Conservation (phyloP, 2,329 filamentous ascomycete genomes). For the Colletotrichum acutatum region DNA sequence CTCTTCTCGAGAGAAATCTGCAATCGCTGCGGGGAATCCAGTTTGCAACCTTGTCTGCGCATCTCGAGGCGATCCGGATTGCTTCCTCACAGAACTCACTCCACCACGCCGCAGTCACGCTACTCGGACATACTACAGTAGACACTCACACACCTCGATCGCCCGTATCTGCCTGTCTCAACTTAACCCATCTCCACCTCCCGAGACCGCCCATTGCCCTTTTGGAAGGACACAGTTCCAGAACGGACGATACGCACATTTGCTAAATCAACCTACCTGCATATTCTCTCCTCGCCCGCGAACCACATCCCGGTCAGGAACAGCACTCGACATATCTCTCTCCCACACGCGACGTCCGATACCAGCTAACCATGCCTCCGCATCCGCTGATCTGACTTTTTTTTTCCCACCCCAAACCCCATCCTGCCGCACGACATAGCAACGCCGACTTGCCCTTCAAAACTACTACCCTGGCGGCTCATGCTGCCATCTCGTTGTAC, state of each 20-base stretch:
- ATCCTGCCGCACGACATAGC: slow-evolving; percentile 22
- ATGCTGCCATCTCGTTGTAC: slow-evolving; percentile 19
- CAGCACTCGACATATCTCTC: slow-evolving; percentile 13
- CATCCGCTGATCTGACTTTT: slow-evolving; percentile 29
- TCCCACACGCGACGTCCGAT: slow-evolving; percentile 16
- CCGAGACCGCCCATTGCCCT: slow-evolving; percentile 2
- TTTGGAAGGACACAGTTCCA: slow-evolving; percentile 17
- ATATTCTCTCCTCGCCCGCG: slow-evolving; percentile 16
- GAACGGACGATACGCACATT: slow-evolving; percentile 19
- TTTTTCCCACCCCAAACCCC: neutral
- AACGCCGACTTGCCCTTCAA: slow-evolving; percentile 11
- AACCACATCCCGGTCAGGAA: slow-evolving; percentile 18
- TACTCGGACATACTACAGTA: neutral
- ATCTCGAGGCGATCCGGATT: slow-evolving; percentile 26
- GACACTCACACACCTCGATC: neutral
- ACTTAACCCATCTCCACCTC: slow-evolving; percentile 24
- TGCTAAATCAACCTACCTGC: slow-evolving; percentile 23
- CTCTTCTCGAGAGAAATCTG: neutral
- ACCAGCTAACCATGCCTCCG: slow-evolving; percentile 31
- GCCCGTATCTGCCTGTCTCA: slow-evolving; percentile 12
- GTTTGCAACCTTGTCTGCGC: slow-evolving; percentile 8
- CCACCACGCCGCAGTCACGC: slow-evolving; percentile 15
- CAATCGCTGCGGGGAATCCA: slow-evolving; percentile 17
- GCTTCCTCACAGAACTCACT: slow-evolving; percentile 21
- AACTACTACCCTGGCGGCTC: slow-evolving; percentile 17